Evolutionary conservation across 441 rosid genomes (phyloP).

Genomic region (Pelargonium fulgidum): DNA sequence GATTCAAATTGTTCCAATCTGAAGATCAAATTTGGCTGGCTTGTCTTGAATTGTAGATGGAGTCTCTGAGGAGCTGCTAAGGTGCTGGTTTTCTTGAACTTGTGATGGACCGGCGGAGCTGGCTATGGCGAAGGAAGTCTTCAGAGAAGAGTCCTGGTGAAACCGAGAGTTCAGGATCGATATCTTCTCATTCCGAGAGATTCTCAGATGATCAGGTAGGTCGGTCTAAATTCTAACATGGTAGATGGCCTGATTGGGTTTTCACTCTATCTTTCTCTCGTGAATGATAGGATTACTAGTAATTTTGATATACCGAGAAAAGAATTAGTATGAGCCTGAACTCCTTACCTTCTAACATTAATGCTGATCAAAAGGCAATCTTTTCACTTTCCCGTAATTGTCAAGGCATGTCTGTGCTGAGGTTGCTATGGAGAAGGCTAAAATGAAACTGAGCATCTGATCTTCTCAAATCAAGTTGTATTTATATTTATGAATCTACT

Average conservation of each 20-base stretch:
- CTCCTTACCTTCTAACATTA: neutral
- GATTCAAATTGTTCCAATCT: neutral
- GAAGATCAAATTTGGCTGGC: conserved; percentile 1
- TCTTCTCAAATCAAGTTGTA: neutral
- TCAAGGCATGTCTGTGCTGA: neutral
- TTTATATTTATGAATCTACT: neutral
- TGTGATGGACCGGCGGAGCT: conserved; percentile 71
- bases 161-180: conserved; percentile 65
- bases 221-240: no score
- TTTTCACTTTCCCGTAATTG: neutral
- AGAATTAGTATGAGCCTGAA: neutral
- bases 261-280: neutral
- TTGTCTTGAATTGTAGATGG: conserved; percentile 17
- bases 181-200: conserved; percentile 71
- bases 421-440: neutral
- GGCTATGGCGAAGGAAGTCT: conserved; percentile 75
- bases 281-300: neutral
- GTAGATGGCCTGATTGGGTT: no score
- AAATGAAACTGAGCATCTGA: neutral
- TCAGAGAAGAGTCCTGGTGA: conserved; percentile 47
- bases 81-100: conserved; percentile 21
- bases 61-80: conserved; percentile 10
- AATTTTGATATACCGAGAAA: neutral
- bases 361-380: neutral
- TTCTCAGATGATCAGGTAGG: conserved; percentile 78